Conservation (phyloP, 2,329 filamentous ascomycete species). For the Claviceps sp. region DNA sequence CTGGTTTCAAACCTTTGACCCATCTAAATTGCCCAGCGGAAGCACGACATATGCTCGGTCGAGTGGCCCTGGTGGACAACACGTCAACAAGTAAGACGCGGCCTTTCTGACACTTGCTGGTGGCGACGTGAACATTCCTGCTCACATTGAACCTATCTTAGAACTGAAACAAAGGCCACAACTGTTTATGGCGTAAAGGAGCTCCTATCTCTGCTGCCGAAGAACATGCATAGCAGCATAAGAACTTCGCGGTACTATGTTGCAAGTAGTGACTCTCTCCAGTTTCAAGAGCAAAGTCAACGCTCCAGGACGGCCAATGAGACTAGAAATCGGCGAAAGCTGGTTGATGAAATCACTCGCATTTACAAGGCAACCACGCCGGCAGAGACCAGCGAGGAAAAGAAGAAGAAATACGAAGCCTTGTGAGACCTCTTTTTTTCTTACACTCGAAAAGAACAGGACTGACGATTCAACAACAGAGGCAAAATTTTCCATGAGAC, state of each 20-base stretch:
- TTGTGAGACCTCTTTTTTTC: constrained; percentile 23
- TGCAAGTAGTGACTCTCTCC: constrained; percentile 35
- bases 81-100: constrained; percentile 45
- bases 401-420: constrained; percentile 33
- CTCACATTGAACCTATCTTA: constrained; percentile 19
- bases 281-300: constrained; percentile 41
- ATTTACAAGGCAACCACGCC: constrained; percentile 36
- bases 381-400: constrained; percentile 30
- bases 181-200: constrained; percentile 38
- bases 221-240: constrained; percentile 30
- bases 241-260: constrained; percentile 42
- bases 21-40: constrained; percentile 33
- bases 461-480: constrained; percentile 17
- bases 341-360: constrained; percentile 31
- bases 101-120: background rate
- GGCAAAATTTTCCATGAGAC: constrained; percentile 31
- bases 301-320: constrained; percentile 38
- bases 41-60: constrained; percentile 43
- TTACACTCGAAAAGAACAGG: too few species aligned
- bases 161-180: constrained; percentile 46
- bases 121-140: constrained; percentile 14
- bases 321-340: constrained; percentile 37
- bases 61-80: constrained; percentile 46
- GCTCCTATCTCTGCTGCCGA: constrained; percentile 31
- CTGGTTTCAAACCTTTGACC: constrained; percentile 34